phyloP scores from a whole-genome alignment of 75 land plant genomes.

The Picea glauca region DNA sequence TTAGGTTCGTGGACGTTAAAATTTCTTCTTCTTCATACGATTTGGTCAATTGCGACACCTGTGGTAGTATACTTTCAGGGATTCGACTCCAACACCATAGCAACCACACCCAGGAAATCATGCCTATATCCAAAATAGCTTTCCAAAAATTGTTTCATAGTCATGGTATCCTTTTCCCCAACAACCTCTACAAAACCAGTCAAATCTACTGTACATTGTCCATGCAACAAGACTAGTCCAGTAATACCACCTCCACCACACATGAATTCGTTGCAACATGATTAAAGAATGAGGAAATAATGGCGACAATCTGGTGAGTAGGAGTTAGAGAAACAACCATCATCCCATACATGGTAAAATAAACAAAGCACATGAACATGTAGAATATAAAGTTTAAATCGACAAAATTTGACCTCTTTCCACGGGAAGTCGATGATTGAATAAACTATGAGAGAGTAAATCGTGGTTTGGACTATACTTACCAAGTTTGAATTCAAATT shows the following conservation, averaged over 20 bases:
- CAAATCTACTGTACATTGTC: slow-evolving; percentile 59
- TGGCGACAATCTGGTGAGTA: slow-evolving; percentile 67
- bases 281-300: slow-evolving; percentile 52
- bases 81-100: too few relatives aligned
- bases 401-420: slow-evolving; percentile 83
- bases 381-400: slow-evolving; percentile 53
- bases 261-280: slow-evolving; percentile 29
- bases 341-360: slow-evolving; percentile 97
- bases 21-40: too few relatives aligned
- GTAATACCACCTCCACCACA: slow-evolving; percentile 90
- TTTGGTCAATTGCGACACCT: too few relatives aligned
- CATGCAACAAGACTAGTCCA: slow-evolving; percentile 71
- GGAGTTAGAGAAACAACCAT: slow-evolving; percentile 82
- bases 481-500: too few relatives aligned
- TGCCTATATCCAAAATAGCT: slow-evolving; percentile 43
- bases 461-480: slow-evolving; percentile 42
- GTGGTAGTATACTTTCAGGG: too few relatives aligned
- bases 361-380: slow-evolving; percentile 64
- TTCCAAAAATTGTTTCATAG: slow-evolving; percentile 43
- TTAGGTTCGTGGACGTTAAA: too few relatives aligned
- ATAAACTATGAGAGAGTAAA: slow-evolving; percentile 67
- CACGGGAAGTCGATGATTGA: slow-evolving; percentile 80
- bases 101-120: too few relatives aligned
- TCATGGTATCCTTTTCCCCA: slow-evolving; percentile 10
- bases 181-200: background rate